A percentile compares a stretch with the other conserved stretches of the same genome.
Conservation (phyloP, 805 yeast species). For the Gaillardinia entomophila region DNA sequence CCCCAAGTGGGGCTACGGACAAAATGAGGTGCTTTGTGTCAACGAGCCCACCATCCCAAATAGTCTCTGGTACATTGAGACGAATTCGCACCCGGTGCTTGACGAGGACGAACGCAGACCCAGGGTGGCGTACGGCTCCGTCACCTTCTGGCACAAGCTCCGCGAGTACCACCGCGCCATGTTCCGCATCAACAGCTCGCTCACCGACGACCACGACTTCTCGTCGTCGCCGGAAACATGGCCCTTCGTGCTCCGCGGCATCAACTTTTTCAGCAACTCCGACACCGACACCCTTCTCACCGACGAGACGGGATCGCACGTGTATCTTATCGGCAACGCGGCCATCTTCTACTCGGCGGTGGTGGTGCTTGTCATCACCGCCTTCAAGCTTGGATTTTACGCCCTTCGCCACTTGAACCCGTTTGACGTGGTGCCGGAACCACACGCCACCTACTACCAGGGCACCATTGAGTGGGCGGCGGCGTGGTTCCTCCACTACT, state of each 20-base stretch:
- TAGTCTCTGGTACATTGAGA: conserved; percentile 72
- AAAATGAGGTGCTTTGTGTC: conserved; percentile 85
- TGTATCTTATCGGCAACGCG: conserved; percentile 63
- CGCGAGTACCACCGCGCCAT: conserved; percentile 52
- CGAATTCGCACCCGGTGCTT: conserved; percentile 50
- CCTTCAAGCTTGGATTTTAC: conserved; percentile 12
- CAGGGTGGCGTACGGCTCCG: conserved; percentile 16
- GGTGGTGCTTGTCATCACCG: conserved; percentile 23
- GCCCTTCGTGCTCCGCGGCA: conserved; percentile 58
- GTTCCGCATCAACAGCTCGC: conserved; percentile 43
- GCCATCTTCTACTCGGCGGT: conserved; percentile 48
- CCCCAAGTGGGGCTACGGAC: conserved; percentile 82
- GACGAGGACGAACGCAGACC: conserved; percentile 10
- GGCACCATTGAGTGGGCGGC: conserved; percentile 32
- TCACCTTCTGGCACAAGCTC: conserved; percentile 46
- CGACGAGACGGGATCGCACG: conserved; percentile 20
- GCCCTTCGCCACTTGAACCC: conserved; percentile 25
- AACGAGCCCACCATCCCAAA: conserved; percentile 63
- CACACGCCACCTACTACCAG: conserved; percentile 11
- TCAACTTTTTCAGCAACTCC: conserved; percentile 45
- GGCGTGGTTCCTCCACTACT: conserved; percentile 55
- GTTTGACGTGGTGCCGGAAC: conserved; percentile 13
- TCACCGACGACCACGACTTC: conserved; percentile 44
- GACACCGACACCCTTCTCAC: conserved; percentile 23
- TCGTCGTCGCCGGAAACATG: conserved; percentile 56